Base-by-base conservation (phyloP, 2,329 filamentous ascomycete species). In the Beauveria pseudobassiana region DNA sequence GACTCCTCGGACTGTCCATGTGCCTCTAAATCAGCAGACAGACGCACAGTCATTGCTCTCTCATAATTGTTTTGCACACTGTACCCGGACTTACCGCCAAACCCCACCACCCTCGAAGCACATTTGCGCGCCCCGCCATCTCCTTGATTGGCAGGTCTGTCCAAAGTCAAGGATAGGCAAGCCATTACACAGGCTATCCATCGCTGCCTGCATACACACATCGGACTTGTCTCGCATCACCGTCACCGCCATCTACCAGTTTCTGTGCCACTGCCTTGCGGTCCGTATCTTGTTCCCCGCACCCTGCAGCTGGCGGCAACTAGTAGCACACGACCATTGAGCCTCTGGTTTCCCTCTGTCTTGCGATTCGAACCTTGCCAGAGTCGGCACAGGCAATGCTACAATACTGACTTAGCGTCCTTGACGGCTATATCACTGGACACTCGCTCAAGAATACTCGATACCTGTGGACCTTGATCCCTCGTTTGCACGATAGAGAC, bases 41-140 rank as follows among this genome's bases (percentile, higher is more conserved):
- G 7, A 1, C 1, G 2, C 34, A 59, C 57, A 59, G 57, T 59
- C 6, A 1, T 18, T 20, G 2, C 18, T 10, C 10, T 18, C 24
- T 34, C 22, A 14, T n/a, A 1, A 6, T 4, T 14, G 3, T 38
- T 53, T 16, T 5, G 8, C 40, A 14, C 49, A 60, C 57, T 34
- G 57, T 53, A 18, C 3, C 16, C 8, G 7, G 6, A 60, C 57
- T 18, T 53, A 10, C n/a, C 2, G 0, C 40, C 14, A 38, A 45
- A 24, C 46, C 57, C 57, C 48, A 52, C 57, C 49, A 30, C 26
- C 38, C 22, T 50, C 45, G 26, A 59, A 60, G 40, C 48, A 52
- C 46, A 52, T 42, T 60, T 60, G 57, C 57, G 45, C n/a, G 57
- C 57, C 57, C 57, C 57, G 52, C 57, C 57, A 53, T 46, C 49